Conservation (phyloP, 768 basidiomycete species). For the Clitopilus passeckerianus region DNA sequence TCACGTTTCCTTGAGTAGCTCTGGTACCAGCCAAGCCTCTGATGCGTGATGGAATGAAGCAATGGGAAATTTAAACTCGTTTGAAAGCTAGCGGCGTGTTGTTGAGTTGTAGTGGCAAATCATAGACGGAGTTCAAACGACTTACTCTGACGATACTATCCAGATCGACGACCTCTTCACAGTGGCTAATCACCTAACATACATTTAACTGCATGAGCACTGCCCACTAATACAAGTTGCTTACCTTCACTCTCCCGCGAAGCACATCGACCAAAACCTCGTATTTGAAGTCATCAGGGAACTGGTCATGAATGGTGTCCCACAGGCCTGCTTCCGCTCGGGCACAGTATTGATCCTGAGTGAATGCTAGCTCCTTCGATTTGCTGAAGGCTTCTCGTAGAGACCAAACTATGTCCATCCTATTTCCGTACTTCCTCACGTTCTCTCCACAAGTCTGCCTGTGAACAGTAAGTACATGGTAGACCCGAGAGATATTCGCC, state of each 20-base stretch:
- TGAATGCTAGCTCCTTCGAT: constrained; percentile 60
- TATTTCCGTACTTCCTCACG: constrained; percentile 40
- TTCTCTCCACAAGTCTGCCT: constrained; percentile 65
- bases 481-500: neutral
- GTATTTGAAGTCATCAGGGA: constrained; percentile 73
- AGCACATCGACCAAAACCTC: constrained; percentile 80
- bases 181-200: constrained; percentile 55
- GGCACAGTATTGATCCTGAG: constrained; percentile 70
- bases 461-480: constrained; percentile 1
- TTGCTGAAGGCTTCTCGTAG: constrained; percentile 77
- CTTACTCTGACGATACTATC: constrained; percentile 64
- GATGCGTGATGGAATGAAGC: constrained; percentile 86
- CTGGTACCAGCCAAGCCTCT: constrained; percentile 87
- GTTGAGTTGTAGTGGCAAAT: neutral
- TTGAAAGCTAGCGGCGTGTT: constrained; percentile 55
- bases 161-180: constrained; percentile 71
- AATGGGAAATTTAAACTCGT: constrained; percentile 85
- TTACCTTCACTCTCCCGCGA: constrained; percentile 80
- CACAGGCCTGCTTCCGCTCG: constrained; percentile 48
- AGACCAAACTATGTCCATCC: constrained; percentile 79
- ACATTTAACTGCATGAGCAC: constrained; percentile 1
- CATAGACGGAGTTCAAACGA: constrained; percentile 2
- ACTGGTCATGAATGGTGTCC: constrained; percentile 33
- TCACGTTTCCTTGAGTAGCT: constrained; percentile 70
- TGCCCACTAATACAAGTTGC: neutral